Base-by-base conservation (phyloP, 1,284 basidiomycete species). In the Malassezia equina region DNA sequence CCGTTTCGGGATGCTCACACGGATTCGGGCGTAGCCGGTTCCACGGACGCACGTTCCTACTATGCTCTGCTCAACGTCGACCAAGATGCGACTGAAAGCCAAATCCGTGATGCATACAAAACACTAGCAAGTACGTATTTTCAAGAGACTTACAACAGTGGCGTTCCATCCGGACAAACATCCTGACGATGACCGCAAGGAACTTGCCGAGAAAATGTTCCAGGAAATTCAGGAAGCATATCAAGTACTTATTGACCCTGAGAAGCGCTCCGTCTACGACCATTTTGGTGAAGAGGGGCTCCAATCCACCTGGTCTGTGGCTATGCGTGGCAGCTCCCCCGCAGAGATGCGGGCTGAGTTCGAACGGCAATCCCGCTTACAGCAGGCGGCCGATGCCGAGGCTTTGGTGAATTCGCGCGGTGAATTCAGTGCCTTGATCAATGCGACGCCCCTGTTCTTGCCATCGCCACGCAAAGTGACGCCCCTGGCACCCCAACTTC, bases 151-250 rank as follows among this genome's bases (percentile, higher is more conserved):
- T 4, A 39, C 47, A 40, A 24, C 47, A 39, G 69, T 88, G n/a
- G 75, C 84, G n/a, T 85, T 87, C 55, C 86, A 89, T 64, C 87
- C 87, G 3, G 87, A 90, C 78, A 88, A 85, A 67, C 86, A 88
- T 60, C 79, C 77, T n/a, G 81, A 82, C 63, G 78, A 81, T 48
- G 67, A 75, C 4, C 76, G 79, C 55, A 84, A 82, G 70, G 78
- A 76, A 32, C 78, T 81, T 1, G 85, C 86, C 2, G 80, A 81
- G 24, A 78, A 80, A 42, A 79, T 80, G 47, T 88, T 88, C 62
- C 78, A 85, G 24, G 81, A 85, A 66, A 79, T 89, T 15, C 85
- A 87, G 61, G 84, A 83, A 61, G 86, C 86, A 15, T 88, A 88
- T 67, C 76, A 76, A 55, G 66, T 87, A 31, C 75, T 89, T 31